Conservation (phyloP, 2,329 filamentous ascomycete species). For the Aureobasidium sp. region DNA sequence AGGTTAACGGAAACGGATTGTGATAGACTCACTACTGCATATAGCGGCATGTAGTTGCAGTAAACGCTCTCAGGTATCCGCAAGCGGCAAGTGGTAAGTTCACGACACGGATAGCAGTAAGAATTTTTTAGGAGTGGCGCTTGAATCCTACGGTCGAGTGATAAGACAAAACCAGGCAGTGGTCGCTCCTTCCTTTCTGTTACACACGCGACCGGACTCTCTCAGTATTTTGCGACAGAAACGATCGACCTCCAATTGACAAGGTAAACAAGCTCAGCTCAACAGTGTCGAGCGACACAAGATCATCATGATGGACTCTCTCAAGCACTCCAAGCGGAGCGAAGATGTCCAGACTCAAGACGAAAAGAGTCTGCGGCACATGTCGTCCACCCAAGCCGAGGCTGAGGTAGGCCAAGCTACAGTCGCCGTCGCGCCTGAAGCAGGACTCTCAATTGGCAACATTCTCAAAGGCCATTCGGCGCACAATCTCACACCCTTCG, state of each 20-base stretch:
- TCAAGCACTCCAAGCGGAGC: not conserved
- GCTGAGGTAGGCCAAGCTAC: not conserved
- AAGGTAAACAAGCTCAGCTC: not conserved
- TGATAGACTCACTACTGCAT: not conserved
- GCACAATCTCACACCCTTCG: slow-evolving; percentile 23
- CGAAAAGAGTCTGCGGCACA: not conserved
- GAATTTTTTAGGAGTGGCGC: not conserved
- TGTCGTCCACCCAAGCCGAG: slow-evolving; percentile 1
- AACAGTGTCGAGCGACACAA: slow-evolving; percentile 19
- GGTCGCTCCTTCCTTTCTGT: not conserved
- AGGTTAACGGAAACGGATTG: not conserved
- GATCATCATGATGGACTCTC: not conserved
- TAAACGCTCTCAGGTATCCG: not conserved
- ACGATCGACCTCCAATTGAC: not conserved
- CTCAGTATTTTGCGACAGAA: not conserved
- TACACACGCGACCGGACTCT: not conserved
- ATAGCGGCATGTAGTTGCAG: not conserved
- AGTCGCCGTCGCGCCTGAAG: slow-evolving; percentile 1
- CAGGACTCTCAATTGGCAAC: slow-evolving; percentile 1
- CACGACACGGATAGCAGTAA: not conserved
- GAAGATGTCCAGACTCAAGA: not conserved
- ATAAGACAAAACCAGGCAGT: not conserved
- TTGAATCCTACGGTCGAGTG: not conserved
- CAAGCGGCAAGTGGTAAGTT: not conserved
- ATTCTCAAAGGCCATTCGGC: slow-evolving; percentile 3